These are phyloP conservation scores for Farysia itapuensis DNA, from an alignment of 1,284 basidiomycete species.

Conservation along the genomic window DNA sequence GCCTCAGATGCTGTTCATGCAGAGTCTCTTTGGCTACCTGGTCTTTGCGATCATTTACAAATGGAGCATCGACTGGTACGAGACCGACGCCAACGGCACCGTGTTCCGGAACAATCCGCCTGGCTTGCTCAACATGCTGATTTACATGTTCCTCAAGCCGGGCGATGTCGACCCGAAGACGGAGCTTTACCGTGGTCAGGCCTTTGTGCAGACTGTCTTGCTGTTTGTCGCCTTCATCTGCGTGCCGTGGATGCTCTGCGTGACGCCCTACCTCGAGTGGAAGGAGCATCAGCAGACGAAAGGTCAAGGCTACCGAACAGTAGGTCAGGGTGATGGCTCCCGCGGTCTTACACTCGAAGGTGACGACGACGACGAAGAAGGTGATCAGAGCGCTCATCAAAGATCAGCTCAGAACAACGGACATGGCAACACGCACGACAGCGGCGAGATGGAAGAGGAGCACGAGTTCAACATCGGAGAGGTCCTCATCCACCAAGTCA, in stretches of 20 bases:
- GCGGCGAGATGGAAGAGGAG: constrained; percentile 67
- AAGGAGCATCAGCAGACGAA: constrained; percentile 85
- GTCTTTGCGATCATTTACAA: constrained; percentile 95
- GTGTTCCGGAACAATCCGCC: constrained; percentile 68
- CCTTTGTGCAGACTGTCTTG: constrained; percentile 78
- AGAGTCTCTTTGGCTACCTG: constrained; percentile 96
- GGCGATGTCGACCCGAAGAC: constrained; percentile 67
- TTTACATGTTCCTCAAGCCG: constrained; percentile 60
- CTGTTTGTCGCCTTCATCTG: constrained; percentile 81
- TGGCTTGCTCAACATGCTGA: constrained; percentile 69
- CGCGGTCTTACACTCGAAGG: constrained; percentile 37
- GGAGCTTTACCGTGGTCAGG: constrained; percentile 84
- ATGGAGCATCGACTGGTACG: constrained; percentile 90
- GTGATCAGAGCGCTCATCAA: constrained; percentile 62
- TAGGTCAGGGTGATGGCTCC: constrained; percentile 58
- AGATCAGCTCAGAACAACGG: constrained; percentile 62
- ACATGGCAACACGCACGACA: constrained; percentile 78
- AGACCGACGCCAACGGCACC: constrained; percentile 64
- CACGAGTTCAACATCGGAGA: constrained; percentile 80
- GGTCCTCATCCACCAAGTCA: constrained; percentile 92
- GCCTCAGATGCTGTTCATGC: constrained; percentile 94
- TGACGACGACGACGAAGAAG: constrained; percentile 48
- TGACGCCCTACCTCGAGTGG: constrained; percentile 91
- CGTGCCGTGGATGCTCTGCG: constrained; percentile 90
- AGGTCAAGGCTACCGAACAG: constrained; percentile 75